A percentile compares a stretch with the other conserved stretches of the same genome.
Evolutionary conservation across 1,284 basidiomycete species (phyloP).

Genomic region (Papiliotrema laurentii): DNA sequence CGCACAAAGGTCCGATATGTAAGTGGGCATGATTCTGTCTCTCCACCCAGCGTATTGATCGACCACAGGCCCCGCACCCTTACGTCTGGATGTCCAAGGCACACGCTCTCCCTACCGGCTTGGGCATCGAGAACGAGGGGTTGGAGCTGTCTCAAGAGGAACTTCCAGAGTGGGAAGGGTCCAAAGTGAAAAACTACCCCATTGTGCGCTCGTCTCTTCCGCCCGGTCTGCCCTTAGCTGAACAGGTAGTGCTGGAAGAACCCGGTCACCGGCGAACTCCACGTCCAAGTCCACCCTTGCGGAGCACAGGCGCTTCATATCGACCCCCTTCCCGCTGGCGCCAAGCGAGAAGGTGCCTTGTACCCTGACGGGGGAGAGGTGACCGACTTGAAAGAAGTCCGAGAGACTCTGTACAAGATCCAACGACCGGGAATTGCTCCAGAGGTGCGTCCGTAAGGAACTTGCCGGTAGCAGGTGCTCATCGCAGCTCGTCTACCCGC

Average conservation of each 20-base stretch:
- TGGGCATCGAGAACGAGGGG: constrained; percentile 72
- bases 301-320: constrained; percentile 58
- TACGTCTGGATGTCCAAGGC: constrained; percentile 82
- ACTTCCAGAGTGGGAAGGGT: constrained; percentile 69
- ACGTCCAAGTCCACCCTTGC: constrained; percentile 73
- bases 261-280: constrained; percentile 66
- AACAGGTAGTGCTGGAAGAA: constrained; percentile 72
- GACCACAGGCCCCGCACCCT: constrained; percentile 58
- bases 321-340: constrained; percentile 59
- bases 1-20: constrained; percentile 62
- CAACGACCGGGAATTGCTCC: constrained; percentile 76
- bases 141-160: constrained; percentile 61
- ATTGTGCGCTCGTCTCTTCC: constrained; percentile 51
- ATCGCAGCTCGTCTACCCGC: constrained; percentile 41
- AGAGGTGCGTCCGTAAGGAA: constrained; percentile 28
- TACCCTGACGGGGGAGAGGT: constrained; percentile 71
- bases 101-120: constrained; percentile 63
- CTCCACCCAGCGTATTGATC: background rate
- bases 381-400: constrained; percentile 63
- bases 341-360: constrained; percentile 46
- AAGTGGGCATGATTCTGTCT: constrained; percentile 10
- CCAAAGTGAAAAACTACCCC: constrained; percentile 64
- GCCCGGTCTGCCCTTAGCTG: background rate
- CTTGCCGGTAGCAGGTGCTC: background rate
- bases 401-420: constrained; percentile 70